These are phyloP conservation scores for Mucor circinelloides DNA, from an alignment of 371 early-diverging fungal genomes.

Conservation along the genomic window DNA sequence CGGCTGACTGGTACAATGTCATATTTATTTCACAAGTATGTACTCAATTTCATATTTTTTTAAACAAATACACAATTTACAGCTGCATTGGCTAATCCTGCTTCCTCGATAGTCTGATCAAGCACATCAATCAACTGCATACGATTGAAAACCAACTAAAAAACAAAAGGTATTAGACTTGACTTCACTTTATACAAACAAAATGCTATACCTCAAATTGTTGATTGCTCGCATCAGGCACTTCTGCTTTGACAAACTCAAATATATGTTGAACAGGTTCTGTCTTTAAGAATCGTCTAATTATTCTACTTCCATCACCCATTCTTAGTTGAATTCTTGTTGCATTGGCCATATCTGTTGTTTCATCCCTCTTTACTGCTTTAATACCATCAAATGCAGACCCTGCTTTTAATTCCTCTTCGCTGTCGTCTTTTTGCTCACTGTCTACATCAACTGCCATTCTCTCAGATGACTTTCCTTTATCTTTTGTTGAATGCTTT, in stretches of 20 bases:
- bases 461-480: neutral
- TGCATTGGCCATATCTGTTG: conserved; percentile 53
- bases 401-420: conserved; percentile 25
- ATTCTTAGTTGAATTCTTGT: conserved; percentile 75
- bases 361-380: conserved; percentile 51
- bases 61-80: conserved; percentile 48
- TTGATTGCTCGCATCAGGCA: conserved; percentile 60
- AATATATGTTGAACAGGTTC: conserved; percentile 69
- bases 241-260: conserved; percentile 68
- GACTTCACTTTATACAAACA: neutral
- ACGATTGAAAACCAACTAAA: conserved; percentile 64
- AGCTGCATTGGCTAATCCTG: conserved; percentile 68
- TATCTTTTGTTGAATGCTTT: neutral
- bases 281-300: conserved; percentile 66
- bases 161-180: neutral
- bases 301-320: conserved; percentile 68
- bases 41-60: neutral
- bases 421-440: conserved; percentile 11
- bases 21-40: no score
- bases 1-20: no score
- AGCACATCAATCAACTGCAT: conserved; percentile 60
- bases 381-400: conserved; percentile 52
- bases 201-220: conserved; percentile 68
- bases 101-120: conserved; percentile 67
- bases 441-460: neutral